These are phyloP conservation scores for Sergeia podlipaevii DNA, from an alignment of 208 protist species.

Conservation along the genomic window DNA sequence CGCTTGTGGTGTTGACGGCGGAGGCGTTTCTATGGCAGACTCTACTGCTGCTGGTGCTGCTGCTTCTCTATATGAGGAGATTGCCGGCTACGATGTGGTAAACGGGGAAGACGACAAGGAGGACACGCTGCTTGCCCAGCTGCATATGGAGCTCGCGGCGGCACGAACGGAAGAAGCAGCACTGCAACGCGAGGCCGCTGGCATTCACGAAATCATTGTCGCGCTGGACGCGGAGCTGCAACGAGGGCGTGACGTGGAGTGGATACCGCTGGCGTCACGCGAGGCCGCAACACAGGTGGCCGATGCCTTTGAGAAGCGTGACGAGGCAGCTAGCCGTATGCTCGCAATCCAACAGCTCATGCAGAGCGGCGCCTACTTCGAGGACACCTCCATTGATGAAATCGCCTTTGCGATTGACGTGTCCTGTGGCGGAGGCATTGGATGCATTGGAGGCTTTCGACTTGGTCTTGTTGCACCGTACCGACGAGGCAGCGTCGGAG, in stretches of 20 bases:
- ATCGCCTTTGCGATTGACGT: slow-evolving; percentile 55
- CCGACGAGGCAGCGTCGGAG: background rate
- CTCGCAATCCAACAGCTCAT: slow-evolving; percentile 11
- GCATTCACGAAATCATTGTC: slow-evolving; percentile 10
- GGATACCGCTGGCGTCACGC: background rate
- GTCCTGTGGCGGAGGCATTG: slow-evolving; percentile 38
- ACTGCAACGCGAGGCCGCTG: slow-evolving; percentile 8
- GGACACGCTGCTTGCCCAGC: background rate
- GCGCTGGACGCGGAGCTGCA: slow-evolving; percentile 4
- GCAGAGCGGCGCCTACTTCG: slow-evolving; percentile 18
- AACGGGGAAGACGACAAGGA: too few relatives aligned
- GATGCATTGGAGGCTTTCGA: slow-evolving; percentile 53
- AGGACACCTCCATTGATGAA: slow-evolving; percentile 21
- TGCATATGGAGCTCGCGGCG: background rate
- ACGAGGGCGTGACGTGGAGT: background rate
- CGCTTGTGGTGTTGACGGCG: too few relatives aligned
- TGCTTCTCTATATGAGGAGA: too few relatives aligned
- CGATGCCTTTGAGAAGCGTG: slow-evolving; percentile 21
- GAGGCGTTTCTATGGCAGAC: too few relatives aligned
- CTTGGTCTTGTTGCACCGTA: slow-evolving; percentile 38
- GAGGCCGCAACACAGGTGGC: slow-evolving; percentile 25
- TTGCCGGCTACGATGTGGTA: too few relatives aligned
- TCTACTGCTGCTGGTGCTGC: too few relatives aligned
- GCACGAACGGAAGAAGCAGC: slow-evolving; percentile 7
- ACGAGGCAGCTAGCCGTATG: slow-evolving; percentile 19